These are phyloP conservation scores for Mycena kentingensis DNA, from an alignment of 768 basidiomycete species.

Conservation along the genomic window DNA sequence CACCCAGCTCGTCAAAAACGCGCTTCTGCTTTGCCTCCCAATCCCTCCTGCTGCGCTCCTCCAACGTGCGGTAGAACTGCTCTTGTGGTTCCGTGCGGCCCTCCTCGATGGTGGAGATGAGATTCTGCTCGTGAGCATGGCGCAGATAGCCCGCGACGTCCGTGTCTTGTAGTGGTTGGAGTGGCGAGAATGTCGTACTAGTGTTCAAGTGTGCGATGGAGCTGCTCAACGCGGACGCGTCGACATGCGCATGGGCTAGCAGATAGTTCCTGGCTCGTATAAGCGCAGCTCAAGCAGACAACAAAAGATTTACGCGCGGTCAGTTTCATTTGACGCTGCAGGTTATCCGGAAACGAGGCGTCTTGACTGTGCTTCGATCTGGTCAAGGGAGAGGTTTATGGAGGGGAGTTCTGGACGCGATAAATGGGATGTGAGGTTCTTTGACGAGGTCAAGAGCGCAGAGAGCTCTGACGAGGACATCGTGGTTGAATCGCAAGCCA, in stretches of 20 bases:
- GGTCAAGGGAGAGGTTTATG: conserved; percentile 87
- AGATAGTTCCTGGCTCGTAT: conserved; percentile 71
- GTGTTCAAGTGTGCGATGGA: conserved; percentile 86
- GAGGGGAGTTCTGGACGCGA: conserved; percentile 81
- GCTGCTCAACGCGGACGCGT: conserved; percentile 82
- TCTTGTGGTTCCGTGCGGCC: conserved; percentile 82
- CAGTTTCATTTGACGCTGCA: conserved; percentile 61
- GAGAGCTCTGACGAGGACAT: conserved; percentile 65
- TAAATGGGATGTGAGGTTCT: conserved; percentile 75
- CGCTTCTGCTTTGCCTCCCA: conserved; percentile 92
- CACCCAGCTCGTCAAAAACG: conserved; percentile 88
- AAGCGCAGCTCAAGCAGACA: conserved; percentile 12
- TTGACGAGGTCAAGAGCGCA: conserved; percentile 69
- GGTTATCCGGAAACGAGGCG: conserved; percentile 76
- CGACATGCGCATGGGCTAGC: conserved; percentile 91
- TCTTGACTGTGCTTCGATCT: conserved; percentile 92
- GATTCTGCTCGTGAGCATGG: conserved; percentile 93
- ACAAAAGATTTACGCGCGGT: conserved; percentile 64
- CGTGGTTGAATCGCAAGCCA: conserved; percentile 24
- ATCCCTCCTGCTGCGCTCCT: conserved; percentile 72
- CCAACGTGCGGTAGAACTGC: conserved; percentile 80
- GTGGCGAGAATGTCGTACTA: conserved; percentile 78
- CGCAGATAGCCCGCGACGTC: conserved; percentile 93
- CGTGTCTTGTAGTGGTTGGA: conserved; percentile 92
- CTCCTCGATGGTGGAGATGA: conserved; percentile 93